A percentile compares a stretch with the other conserved stretches of the same genome.
phyloP scores from a whole-genome alignment of 2,329 filamentous ascomycete species.

The Didymella pinodella region DNA sequence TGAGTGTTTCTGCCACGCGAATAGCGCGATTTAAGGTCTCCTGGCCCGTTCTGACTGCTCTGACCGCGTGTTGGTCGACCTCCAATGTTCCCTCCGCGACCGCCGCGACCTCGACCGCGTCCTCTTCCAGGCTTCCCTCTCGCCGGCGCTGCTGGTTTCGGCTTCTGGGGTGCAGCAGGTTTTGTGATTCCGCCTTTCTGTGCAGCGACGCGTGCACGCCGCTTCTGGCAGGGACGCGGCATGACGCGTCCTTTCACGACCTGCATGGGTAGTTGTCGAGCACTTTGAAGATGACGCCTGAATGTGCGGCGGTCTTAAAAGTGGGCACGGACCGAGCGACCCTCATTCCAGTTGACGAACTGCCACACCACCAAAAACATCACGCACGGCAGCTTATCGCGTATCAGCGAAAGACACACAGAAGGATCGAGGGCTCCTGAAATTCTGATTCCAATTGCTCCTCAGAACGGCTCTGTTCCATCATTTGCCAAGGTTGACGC shows the following conservation, averaged over 20 bases:
- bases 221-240: constrained; percentile 39
- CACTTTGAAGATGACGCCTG: constrained; percentile 7
- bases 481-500: too few relatives aligned
- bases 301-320: not conserved
- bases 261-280: constrained; percentile 20
- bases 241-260: constrained; percentile 27
- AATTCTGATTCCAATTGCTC: too few relatives aligned
- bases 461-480: too few relatives aligned
- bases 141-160: constrained; percentile 22
- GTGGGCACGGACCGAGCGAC: not conserved
- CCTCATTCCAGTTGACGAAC: not conserved
- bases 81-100: constrained; percentile 27
- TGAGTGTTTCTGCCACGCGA: constrained; percentile 5
- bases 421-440: too few relatives aligned
- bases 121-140: constrained; percentile 24
- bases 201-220: constrained; percentile 34
- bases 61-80: constrained; percentile 13
- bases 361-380: too few relatives aligned
- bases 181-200: constrained; percentile 21
- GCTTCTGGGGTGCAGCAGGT: constrained; percentile 7
- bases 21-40: constrained; percentile 8
- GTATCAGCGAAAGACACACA: too few relatives aligned
- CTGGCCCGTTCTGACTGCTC: constrained; percentile 9
- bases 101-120: constrained; percentile 17
- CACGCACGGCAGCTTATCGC: too few relatives aligned